Evolutionary conservation across 495 filamentous ascomycete genomes (phyloP), one percentile per base, ranked within the genome.

Genomic region (Penicillium parvum): DNA sequence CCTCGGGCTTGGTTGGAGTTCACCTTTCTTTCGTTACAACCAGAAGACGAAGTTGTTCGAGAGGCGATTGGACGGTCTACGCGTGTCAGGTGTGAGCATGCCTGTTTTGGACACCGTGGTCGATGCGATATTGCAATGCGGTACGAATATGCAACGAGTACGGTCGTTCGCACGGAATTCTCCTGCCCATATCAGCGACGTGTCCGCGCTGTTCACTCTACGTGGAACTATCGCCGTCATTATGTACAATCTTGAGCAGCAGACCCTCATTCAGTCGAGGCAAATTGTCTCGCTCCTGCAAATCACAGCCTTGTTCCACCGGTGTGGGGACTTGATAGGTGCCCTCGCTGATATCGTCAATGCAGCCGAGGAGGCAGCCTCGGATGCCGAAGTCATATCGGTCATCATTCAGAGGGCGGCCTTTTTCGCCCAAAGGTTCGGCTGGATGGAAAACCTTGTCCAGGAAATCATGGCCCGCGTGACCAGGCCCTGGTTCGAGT

Each of bases 1-100:
- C 36, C 74, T 96, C 7, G 86, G 83, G 0, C 71, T 96, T 2
- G 92, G 92, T 4, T 77, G 88, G 64, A 83, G 80, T 36, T 96
- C 91, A 0, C 61, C 84, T 7, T 76, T 96, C 34, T 96, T 94
- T 61, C 58, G 58, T 1, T 95, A 82, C 69, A 72, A 88, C 40
- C 55, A 72, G 20, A 56, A 67, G 17, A 76, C 71, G 21, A 62
- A 62, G 37, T 60, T 62, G 6, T 95, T 96, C 52, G 61, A 64
- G 25, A 80, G 74, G 23, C 65, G 68, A 6, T 50, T 80, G 6
- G 52, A 74, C 3, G 58, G 76, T 34, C 60, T 84, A 15, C 76
- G 81, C 20, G 75, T 86, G 7, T 85, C 86, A 1, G 90, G 91
- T 2, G 72, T 82, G 38, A 90, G 84, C 30, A 53, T 71, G 2